These are phyloP conservation scores for Coemansia sp. DNA, from an alignment of 192 early-diverging fungal species.

Conservation along the genomic window DNA sequence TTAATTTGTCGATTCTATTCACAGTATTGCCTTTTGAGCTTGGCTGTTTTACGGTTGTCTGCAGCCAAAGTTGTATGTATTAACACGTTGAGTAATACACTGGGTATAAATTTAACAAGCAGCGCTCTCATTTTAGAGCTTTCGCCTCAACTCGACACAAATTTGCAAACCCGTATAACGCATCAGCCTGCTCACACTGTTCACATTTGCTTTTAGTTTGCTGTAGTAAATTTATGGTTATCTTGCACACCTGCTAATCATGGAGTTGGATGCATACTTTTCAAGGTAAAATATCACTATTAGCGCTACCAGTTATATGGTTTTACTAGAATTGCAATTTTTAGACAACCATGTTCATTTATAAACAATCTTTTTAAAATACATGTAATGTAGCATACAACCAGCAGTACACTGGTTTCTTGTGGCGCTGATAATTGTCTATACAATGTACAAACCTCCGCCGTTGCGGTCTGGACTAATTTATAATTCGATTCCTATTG, in stretches of 20 bases:
- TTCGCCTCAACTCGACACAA: neutral
- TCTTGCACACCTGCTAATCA: neutral
- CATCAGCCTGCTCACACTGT: neutral
- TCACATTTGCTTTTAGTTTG: neutral
- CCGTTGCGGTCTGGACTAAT: neutral
- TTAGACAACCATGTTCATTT: neutral
- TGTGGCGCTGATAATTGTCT: neutral
- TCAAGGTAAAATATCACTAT: neutral
- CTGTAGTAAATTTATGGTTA: neutral
- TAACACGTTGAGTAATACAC: neutral
- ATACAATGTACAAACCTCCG: neutral
- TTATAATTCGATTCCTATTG: neutral
- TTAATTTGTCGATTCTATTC: neutral
- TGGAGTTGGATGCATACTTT: neutral
- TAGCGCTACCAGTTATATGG: neutral
- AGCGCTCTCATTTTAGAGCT: neutral
- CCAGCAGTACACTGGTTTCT: neutral
- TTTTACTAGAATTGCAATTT: neutral
- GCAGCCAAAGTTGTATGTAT: neutral
- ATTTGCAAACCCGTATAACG: neutral
- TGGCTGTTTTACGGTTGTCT: neutral
- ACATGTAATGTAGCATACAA: neutral
- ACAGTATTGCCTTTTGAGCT: neutral
- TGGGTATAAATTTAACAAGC: neutral
- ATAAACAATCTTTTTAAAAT: neutral